A percentile compares a stretch with the other conserved stretches of the same genome.
Evolutionary conservation across 805 yeast species (phyloP).

Genomic region (Kuraishia piskuri): DNA sequence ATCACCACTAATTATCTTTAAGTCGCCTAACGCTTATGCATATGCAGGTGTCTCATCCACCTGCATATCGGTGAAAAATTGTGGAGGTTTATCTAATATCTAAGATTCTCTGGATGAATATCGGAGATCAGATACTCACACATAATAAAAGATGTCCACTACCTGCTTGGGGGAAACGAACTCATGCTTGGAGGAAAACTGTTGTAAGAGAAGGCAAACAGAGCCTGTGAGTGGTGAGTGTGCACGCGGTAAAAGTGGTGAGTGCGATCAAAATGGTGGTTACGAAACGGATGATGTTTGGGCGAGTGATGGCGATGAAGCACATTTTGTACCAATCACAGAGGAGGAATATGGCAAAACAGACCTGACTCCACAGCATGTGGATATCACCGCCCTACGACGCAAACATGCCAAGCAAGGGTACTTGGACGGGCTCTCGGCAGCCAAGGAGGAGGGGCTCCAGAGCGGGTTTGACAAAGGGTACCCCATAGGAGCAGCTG

Average conservation of each 20-base stretch:
- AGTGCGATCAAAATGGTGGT: background rate
- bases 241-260: background rate
- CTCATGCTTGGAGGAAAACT: background rate
- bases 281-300: conserved; percentile 21
- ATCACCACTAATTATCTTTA: no score
- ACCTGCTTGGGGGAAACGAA: no score
- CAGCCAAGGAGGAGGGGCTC: conserved; percentile 56
- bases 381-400: conserved; percentile 29
- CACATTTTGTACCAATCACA: conserved; percentile 14
- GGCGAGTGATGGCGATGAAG: conserved; percentile 24
- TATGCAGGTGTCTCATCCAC: no score
- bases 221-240: background rate
- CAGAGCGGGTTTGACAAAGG: conserved; percentile 81
- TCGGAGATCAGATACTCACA: no score
- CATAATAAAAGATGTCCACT: no score
- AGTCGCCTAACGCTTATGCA: no score
- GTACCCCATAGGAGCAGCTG: conserved; percentile 61
- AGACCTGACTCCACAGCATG: conserved; percentile 14
- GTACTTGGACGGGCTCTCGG: conserved; percentile 70
- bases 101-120: no score
- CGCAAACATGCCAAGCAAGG: conserved; percentile 73
- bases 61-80: no score
- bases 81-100: no score
- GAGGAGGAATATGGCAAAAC: conserved; percentile 29
- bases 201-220: background rate